phyloP scores from a whole-genome alignment of 345 rosid genomes.

The Aquilaria sinensis region DNA sequence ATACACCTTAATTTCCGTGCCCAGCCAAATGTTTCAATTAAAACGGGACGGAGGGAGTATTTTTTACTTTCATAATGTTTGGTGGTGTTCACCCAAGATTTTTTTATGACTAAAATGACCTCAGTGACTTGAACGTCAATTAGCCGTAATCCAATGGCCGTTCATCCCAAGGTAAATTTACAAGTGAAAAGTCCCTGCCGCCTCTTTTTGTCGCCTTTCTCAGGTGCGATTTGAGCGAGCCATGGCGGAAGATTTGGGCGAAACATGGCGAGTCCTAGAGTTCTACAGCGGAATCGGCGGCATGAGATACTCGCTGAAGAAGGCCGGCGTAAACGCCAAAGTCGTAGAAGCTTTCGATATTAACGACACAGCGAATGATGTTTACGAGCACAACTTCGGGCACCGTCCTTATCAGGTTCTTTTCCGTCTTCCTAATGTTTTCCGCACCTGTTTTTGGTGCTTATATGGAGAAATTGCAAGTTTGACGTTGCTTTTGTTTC shows the following conservation, averaged over 20 bases:
- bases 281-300: conserved; percentile 95
- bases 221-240: background rate
- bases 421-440: background rate
- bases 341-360: conserved; percentile 86
- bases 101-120: too few relatives aligned
- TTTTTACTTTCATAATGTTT: too few relatives aligned
- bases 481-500: too few relatives aligned
- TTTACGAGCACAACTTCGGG: conserved; percentile 75
- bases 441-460: too few relatives aligned
- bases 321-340: conserved; percentile 49
- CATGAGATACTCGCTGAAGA: conserved; percentile 73
- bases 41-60: too few relatives aligned
- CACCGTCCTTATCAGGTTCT: conserved; percentile 88
- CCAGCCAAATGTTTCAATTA: too few relatives aligned
- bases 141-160: too few relatives aligned
- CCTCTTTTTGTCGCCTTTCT: too few relatives aligned
- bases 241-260: conserved; percentile 32
- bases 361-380: conserved; percentile 85
- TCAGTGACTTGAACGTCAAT: too few relatives aligned
- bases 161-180: background rate
- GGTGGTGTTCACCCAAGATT: too few relatives aligned
- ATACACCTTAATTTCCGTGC: too few relatives aligned
- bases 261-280: conserved; percentile 80
- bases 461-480: too few relatives aligned
- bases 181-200: background rate